Evolutionary conservation across 1,139 yeast species (phyloP), one percentile per base, ranked within the genome.

Genomic region (Suhomyces yuchorum): DNA sequence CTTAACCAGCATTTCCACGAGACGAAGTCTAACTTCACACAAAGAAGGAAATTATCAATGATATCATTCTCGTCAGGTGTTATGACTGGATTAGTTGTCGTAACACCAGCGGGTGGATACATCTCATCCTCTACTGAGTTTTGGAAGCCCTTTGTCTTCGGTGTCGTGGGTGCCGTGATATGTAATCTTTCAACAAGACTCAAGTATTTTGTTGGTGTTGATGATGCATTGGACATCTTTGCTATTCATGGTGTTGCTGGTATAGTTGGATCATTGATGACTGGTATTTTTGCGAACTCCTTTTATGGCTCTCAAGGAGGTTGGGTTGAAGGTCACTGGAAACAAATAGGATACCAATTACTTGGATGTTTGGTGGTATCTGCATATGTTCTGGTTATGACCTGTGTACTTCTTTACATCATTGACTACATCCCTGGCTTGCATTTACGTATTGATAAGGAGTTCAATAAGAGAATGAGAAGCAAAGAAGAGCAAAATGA

Each of bases 161-260:
- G 79, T 1, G 60, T 66, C 0, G 55, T 73, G 8, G 79, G 79
- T 1, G 77, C 75, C 0, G 44, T 63, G 3, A 38, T 62, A 1
- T 68, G 76, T 37, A 75, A 75, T 52, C 55, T 74, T 23, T 64
- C 77, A 2, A 75, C 80, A 1, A 56, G 78, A 43, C 58, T 75
- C 48, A 75, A 75, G 53, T 75, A 70, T 51, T 70, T 60, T 50
- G 62, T 73, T 45, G 48, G 59, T 3, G 68, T 74, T 14, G 80
- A 75, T 51, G 80, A 75, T 57, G 74, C 78, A 1, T 66, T 74
- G 49, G 80, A 75, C 53, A 62, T 75, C 1, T 74, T 75, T 58
- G 79, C 80, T 4, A 66, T 74, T 35, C 80, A 75, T 57, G 79
- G 79, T 1, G 60, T 74, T 3, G 71, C 75, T 5, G 80, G 80